A percentile compares a stretch with the other conserved stretches of the same genome.
Conservation (phyloP, 2,329 filamentous ascomycete genomes). For the Botrytis pseudocinerea region DNA sequence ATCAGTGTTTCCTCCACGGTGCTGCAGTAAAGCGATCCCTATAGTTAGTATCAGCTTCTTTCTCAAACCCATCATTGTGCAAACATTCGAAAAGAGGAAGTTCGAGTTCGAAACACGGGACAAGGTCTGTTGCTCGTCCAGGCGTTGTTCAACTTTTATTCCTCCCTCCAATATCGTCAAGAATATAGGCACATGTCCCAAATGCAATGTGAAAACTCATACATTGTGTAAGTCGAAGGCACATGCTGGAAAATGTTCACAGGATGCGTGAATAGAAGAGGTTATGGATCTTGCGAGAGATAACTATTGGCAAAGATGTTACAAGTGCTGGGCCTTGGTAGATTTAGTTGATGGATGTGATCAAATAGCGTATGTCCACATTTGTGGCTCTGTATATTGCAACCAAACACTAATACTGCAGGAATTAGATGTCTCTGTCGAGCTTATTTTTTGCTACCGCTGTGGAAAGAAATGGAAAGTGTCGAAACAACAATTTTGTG, state of each 20-base stretch:
- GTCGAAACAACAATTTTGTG: neutral
- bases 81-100: neutral
- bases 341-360: neutral
- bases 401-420: neutral
- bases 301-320: neutral
- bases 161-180: neutral
- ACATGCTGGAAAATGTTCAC: neutral
- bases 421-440: neutral
- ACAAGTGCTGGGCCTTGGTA: neutral
- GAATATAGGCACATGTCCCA: neutral
- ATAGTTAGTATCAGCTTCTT: neutral
- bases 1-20: neutral
- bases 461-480: neutral
- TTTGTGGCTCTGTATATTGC: neutral
- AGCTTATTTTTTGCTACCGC: neutral
- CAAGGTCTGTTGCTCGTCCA: neutral
- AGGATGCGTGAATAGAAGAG: neutral
- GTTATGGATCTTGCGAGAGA: neutral
- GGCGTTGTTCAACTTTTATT: neutral
- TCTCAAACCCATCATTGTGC: neutral
- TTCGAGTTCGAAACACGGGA: neutral
- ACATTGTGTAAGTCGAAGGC: neutral
- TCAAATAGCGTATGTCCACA: neutral
- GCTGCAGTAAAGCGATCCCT: neutral
- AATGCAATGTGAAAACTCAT: neutral